Base-by-base conservation (phyloP, 106 monocot genomes). In the Vanilla planifolia region DNA sequence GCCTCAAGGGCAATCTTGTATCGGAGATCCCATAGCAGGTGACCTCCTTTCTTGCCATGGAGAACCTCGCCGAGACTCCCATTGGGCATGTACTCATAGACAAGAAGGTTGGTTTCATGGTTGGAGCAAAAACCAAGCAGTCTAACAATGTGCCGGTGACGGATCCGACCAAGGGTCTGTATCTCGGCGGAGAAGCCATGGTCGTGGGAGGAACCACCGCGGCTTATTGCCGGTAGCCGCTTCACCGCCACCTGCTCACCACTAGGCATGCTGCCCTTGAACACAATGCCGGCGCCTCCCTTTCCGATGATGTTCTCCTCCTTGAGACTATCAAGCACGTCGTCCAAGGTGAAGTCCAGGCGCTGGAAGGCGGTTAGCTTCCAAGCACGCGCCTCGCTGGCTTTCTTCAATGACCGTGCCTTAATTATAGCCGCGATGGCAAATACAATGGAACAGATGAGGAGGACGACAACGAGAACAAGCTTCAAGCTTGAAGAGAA, bases 31-130 rank as follows among this genome's bases (percentile, higher is more conserved):
- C 92, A 92, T 10, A 65, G 72, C 75, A 92, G 57, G 64, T 84
- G 83, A 3, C 83, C 86, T 7, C 87, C 87, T 43, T 87, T 92
- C 70, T 76, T 85, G 20, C 92, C 92, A 32, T 92, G 86, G 23
- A 92, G 75, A 43, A 92, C 92, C 66, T 92, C 92, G 0, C 92
- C 92, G 0, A 92, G 50, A 61, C 92, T 92, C 20, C 92, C 92
- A 51, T 87, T 92, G 20, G 83, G 83, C 92, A 92, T 84, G 77
- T 84, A 92, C 77, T 92, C 92, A 51, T 92, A 92, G 1, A 92
- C 83, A 62, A 92, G 69, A 10, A 92, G 67, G 51, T 92, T 92
- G 25, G 73, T 92, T 37, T 80, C 87, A 32, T 82, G 74, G 67
- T 92, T 92, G 17, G 87, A 75, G 33, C 87, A 86, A 63, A 83